Evolutionary conservation across 2,329 filamentous ascomycete genomes (phyloP).

Genomic region (Fusarium newnesense): DNA sequence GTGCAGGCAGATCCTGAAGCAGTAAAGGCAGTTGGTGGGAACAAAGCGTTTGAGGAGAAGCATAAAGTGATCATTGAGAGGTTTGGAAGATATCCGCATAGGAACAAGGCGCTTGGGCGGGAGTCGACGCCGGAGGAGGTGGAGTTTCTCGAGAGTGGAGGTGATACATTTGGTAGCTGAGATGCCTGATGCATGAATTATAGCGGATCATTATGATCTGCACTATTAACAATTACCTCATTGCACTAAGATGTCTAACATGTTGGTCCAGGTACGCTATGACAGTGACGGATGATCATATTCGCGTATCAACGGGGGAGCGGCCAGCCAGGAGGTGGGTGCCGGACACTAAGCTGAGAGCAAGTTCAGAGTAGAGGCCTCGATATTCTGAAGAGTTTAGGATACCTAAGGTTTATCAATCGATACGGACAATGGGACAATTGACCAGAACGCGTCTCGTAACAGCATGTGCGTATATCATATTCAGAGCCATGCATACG

Average conservation of each 20-base stretch:
- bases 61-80: conserved; percentile 61
- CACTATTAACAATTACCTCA: neutral
- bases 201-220: neutral
- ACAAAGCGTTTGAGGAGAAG: conserved; percentile 52
- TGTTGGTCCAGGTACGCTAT: neutral
- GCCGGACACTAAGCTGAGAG: too few species aligned
- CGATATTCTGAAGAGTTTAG: neutral
- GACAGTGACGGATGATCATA: neutral
- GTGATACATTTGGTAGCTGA: conserved; percentile 51
- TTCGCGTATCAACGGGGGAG: neutral
- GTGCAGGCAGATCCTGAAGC: conserved; percentile 42
- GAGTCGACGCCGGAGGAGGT: conserved; percentile 60
- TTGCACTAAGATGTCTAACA: neutral
- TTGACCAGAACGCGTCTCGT: neutral
- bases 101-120: conserved; percentile 63
- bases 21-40: conserved; percentile 39
- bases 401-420: neutral
- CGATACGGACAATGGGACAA: neutral
- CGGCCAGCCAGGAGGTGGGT: neutral
- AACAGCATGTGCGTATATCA: neutral
- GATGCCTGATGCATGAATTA: neutral
- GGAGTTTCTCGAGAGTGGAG: conserved; percentile 59
- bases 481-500: neutral
- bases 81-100: conserved; percentile 70
- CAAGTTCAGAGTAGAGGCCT: neutral